Conservation (phyloP, 2,329 filamentous ascomycete species). For the Phaeosphaeria sp. region DNA sequence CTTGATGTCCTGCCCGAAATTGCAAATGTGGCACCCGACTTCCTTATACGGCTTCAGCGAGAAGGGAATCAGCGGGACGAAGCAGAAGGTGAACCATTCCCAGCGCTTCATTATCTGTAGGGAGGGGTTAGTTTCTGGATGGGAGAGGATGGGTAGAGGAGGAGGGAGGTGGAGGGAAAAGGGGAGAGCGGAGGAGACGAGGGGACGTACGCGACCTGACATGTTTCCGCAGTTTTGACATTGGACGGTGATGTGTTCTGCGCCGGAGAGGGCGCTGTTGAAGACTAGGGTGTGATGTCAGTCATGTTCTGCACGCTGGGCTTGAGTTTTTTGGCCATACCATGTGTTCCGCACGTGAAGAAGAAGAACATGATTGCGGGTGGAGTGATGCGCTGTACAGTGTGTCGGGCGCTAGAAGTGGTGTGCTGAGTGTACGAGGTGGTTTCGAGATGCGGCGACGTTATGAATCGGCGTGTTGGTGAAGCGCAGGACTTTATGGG, state of each 20-base stretch:
- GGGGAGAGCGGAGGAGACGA: slow-evolving; percentile 1
- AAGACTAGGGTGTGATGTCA: slow-evolving; percentile 49
- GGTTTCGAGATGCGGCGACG: not conserved
- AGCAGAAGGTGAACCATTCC: slow-evolving; percentile 81
- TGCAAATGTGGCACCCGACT: slow-evolving; percentile 76
- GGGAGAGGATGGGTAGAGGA: not conserved
- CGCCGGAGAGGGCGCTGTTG: slow-evolving; percentile 52
- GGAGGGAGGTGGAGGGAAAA: no score
- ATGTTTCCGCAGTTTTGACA: slow-evolving; percentile 62
- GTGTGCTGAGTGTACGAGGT: not conserved
- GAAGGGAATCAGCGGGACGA: slow-evolving; percentile 76
- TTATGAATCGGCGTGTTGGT: not conserved
- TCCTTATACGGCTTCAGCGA: slow-evolving; percentile 65
- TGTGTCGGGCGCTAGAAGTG: not conserved
- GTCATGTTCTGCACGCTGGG: not conserved
- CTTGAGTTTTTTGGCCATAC: slow-evolving; percentile 34
- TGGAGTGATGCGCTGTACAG: not conserved
- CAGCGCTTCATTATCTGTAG: slow-evolving; percentile 21
- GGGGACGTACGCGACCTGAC: slow-evolving; percentile 47
- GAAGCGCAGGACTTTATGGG: not conserved
- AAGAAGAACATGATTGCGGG: slow-evolving; percentile 53
- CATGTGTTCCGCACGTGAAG: slow-evolving; percentile 60
- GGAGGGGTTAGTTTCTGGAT: not conserved
- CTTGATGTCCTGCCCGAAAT: slow-evolving; percentile 70
- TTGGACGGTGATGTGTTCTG: slow-evolving; percentile 58